Conservation (phyloP, 1,284 basidiomycete species). For the Malassezia yamatoensis region DNA sequence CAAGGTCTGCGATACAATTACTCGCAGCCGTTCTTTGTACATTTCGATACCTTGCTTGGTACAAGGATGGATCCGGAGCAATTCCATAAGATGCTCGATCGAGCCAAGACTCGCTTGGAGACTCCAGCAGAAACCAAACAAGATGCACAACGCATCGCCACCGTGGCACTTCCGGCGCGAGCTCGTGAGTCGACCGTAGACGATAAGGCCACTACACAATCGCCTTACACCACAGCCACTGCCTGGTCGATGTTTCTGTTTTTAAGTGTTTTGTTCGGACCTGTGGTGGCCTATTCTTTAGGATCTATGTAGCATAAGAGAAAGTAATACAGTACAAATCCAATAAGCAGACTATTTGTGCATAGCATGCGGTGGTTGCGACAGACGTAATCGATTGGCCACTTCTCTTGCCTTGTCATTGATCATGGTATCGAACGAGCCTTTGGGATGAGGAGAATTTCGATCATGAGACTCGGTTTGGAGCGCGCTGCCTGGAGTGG, state of each 20-base stretch:
- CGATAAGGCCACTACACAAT: background rate
- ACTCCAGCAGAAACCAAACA: background rate
- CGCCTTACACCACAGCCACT: slow-evolving; percentile 6
- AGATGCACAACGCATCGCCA: slow-evolving; percentile 18
- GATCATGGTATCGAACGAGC: background rate
- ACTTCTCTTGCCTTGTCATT: slow-evolving; percentile 6
- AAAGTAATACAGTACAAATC: too few relatives aligned
- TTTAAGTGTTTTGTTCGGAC: slow-evolving; percentile 2
- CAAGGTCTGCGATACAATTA: slow-evolving; percentile 95
- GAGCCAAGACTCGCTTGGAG: slow-evolving; percentile 19
- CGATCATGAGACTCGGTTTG: too few relatives aligned
- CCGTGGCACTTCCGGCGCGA: slow-evolving; percentile 4
- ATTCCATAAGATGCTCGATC: slow-evolving; percentile 31
- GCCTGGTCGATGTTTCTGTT: slow-evolving; percentile 13
- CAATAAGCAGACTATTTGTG: too few relatives aligned
- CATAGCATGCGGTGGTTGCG: background rate
- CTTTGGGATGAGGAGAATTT: background rate
- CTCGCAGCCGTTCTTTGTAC: slow-evolving; percentile 72
- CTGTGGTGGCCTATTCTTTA: slow-evolving; percentile 6
- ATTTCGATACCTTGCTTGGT: slow-evolving; percentile 56
- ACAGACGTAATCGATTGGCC: slow-evolving; percentile 4
- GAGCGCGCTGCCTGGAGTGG: background rate
- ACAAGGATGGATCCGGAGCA: slow-evolving; percentile 59
- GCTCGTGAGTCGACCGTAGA: background rate
- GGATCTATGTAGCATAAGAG: background rate